Evolutionary conservation across 495 filamentous ascomycete species (phyloP), one percentile per base, ranked within the genome.

Genomic region (Penicillium longicatenatum): DNA sequence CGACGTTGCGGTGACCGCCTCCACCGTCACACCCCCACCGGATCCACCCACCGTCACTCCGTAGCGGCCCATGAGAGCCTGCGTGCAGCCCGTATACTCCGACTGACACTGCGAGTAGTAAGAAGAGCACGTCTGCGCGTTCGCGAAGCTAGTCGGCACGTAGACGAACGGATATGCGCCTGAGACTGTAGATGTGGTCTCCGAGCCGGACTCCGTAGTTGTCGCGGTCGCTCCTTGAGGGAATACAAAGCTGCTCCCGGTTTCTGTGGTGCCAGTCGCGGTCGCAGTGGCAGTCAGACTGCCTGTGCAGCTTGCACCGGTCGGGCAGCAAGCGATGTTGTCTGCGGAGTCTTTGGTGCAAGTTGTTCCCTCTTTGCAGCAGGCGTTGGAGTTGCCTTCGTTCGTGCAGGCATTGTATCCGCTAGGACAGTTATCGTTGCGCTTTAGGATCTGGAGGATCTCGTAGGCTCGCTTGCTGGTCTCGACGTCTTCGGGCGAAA

Each of bases 311-410:
- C 70, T 81, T 35, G 82, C 81, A 39, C 82, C 79, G 11, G 70
- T 75, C 7, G 85, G 84, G 69, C 87, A 90, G 70, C 87, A 90
- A 30, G 86, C 87, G 54, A 88, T 79, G 55, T 87, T 79, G 58
- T 82, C 73, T 19, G 80, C 82, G 30, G 66, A 66, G 65, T 90
- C 87, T 26, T 72, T 70, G 19, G 83, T 79, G 66, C 87, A 90
- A 33, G 73, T 73, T 12, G 82, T 75, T 42, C 74, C 77, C 21
- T 71, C 56, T 24, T 60, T 66, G 63, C 87, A 90, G 70, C 87
- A 90, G 60, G 83, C 74, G 31, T 72, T 72, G 7, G 78, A 69
- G 39, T 80, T 73, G 44, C 75, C 79, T 47, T 82, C 60, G 42
- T 74, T 76, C 10, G 73, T 70, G 68, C 85, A 87, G 21, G 71